Evolutionary conservation across 176 grass and related monocot genomes (phyloP).

Genomic region (Carex parvula): DNA sequence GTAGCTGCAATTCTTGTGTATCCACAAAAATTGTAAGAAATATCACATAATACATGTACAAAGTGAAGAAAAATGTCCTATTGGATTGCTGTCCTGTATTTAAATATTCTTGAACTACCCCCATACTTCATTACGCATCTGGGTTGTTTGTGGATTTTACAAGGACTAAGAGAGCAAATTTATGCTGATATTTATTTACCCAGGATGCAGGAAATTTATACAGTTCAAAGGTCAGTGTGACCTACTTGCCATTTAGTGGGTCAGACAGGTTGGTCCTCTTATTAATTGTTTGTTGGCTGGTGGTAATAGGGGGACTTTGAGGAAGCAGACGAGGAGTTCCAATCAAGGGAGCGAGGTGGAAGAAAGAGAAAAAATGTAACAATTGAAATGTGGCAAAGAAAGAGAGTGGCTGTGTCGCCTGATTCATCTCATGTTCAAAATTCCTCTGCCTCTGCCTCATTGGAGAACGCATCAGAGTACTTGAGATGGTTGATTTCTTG

Average conservation of each 20-base stretch:
- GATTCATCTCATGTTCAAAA: background rate
- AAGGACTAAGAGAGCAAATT: background rate
- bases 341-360: slow-evolving; percentile 9
- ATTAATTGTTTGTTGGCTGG: background rate
- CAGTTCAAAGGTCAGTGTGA: background rate
- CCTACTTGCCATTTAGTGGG: background rate
- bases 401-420: slow-evolving; percentile 6
- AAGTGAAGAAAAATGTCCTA: background rate
- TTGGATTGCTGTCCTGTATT: background rate
- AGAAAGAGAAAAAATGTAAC: slow-evolving; percentile 28
- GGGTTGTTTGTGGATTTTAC: background rate
- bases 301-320: slow-evolving; percentile 21
- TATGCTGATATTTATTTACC: background rate
- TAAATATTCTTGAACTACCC: no score
- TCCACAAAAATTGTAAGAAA: no score
- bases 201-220: background rate
- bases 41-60: background rate
- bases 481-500: slow-evolving; percentile 8
- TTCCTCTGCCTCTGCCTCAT: background rate
- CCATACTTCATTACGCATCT: no score
- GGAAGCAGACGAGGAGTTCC: slow-evolving; percentile 9
- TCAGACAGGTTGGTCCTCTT: background rate
- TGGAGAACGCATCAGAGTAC: slow-evolving; percentile 10
- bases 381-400: slow-evolving; percentile 21
- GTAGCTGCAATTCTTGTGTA: background rate